Conservation (phyloP, 176 grass and related monocot genomes). For the Aegilops sharonensis region DNA sequence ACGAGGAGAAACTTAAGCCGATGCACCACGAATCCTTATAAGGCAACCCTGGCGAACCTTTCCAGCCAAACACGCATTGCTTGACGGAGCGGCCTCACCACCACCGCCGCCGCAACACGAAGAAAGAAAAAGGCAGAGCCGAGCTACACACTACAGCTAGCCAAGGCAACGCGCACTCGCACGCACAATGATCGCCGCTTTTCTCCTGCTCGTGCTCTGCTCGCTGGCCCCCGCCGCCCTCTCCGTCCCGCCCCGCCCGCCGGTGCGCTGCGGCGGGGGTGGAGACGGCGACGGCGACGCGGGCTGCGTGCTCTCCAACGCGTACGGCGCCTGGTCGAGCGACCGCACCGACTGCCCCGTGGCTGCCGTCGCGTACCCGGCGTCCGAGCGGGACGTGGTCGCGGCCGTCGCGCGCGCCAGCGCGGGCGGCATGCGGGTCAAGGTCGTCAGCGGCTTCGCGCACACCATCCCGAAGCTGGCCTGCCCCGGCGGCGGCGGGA, state of each 20-base stretch:
- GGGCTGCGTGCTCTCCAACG: constrained; percentile 66
- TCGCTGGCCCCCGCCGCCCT: neutral
- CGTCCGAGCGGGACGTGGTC: constrained; percentile 57
- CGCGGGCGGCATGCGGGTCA: constrained; percentile 36
- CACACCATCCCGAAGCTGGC: constrained; percentile 77
- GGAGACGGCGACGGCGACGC: neutral
- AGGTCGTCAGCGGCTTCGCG: constrained; percentile 72
- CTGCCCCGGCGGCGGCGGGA: constrained; percentile 40
- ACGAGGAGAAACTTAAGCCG: neutral
- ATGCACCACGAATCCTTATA: neutral
- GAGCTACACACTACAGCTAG: constrained; percentile 1
- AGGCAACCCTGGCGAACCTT: constrained; percentile 1
- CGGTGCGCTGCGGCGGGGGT: constrained; percentile 35
- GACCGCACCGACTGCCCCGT: constrained; percentile 67
- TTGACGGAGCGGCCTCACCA: neutral
- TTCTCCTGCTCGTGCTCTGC: constrained; percentile 6
- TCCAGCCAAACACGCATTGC: neutral
- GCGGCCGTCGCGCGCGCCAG: constrained; percentile 53
- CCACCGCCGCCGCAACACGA: neutral
- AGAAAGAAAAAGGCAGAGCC: constrained; percentile 21
- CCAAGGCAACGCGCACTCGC: too few relatives aligned
- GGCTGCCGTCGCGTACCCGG: constrained; percentile 46
- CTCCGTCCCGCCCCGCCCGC: constrained; percentile 47
- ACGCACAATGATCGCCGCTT: neutral
- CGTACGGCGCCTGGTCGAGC: constrained; percentile 69